A percentile compares a stretch with the other conserved stretches of the same genome.
These are phyloP conservation scores for Tripterygium wilfordii DNA, from an alignment of 177 flowering plant genomes.

Conservation along the genomic window DNA sequence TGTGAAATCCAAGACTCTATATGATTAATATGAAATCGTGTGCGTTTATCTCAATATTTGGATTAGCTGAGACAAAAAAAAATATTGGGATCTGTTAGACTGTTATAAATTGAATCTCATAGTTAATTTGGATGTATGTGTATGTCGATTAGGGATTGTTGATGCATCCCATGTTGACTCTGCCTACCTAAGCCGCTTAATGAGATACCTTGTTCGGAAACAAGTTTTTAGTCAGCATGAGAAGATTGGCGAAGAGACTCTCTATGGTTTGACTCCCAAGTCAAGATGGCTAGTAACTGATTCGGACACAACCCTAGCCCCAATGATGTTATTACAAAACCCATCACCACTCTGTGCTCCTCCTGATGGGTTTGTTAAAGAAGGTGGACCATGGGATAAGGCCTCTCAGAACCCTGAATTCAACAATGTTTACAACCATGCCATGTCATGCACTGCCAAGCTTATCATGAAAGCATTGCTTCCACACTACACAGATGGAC, in stretches of 20 bases:
- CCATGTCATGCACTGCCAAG: constrained; percentile 18
- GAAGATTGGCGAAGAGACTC: constrained; percentile 4
- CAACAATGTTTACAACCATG: constrained; percentile 19
- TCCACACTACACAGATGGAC: constrained; percentile 17
- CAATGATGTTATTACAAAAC: constrained; percentile 17
- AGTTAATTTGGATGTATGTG: not conserved
- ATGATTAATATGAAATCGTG: no score
- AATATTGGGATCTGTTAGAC: no score
- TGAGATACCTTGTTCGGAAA: constrained; percentile 26
- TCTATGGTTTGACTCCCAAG: constrained; percentile 14
- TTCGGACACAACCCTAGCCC: constrained; percentile 12
- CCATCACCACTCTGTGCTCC: constrained; percentile 5
- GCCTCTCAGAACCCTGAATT: constrained; percentile 14
- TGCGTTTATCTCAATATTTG: no score
- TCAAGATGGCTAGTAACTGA: constrained; percentile 12
- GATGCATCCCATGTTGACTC: constrained; percentile 9
- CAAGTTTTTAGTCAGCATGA: constrained; percentile 16
- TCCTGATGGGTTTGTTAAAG: constrained; percentile 17
- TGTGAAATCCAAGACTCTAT: no score
- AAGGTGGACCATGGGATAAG: constrained; percentile 29
- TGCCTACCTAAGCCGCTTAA: constrained; percentile 26
- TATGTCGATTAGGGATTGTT: no score
- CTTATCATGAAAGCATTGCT: constrained; percentile 11
- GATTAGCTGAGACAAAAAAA: no score
- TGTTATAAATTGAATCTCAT: no score